A percentile compares a stretch with the other conserved stretches of the same genome.
phyloP scores from a whole-genome alignment of 225 moss, liverwort and hornwort species.

The Ulota crispa region DNA sequence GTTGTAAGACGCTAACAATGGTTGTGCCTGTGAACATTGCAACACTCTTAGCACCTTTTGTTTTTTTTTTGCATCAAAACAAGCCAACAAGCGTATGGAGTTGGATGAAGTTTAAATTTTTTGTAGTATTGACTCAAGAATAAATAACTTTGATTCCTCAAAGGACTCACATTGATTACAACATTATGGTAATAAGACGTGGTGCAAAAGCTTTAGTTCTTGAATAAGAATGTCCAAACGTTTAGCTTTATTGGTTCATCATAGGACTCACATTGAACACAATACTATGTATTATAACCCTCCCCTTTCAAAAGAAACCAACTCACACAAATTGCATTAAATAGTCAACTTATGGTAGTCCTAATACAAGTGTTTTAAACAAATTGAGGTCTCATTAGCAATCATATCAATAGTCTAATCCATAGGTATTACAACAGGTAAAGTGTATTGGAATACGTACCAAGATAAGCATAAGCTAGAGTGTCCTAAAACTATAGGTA shows the following conservation, averaged over 20 bases:
- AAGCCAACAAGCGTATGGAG: not conserved
- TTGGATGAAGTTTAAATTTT: not conserved
- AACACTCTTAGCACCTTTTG: slow-evolving; percentile 13
- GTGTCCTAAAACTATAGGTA: no score
- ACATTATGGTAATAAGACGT: no score
- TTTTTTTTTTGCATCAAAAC: not conserved
- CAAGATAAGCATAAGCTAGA: no score
- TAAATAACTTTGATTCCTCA: no score
- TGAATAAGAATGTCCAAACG: not conserved
- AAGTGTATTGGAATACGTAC: no score
- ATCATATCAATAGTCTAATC: no score
- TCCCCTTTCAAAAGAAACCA: not conserved
- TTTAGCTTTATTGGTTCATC: not conserved
- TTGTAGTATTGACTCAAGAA: no score
- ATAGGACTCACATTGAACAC: not conserved
- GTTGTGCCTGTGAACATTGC: slow-evolving; percentile 48
- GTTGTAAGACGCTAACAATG: slow-evolving; percentile 43
- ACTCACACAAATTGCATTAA: not conserved
- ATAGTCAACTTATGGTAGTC: not conserved
- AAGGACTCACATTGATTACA: no score
- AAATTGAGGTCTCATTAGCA: no score
- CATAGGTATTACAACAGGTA: no score
- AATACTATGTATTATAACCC: not conserved
- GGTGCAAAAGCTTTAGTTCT: not conserved
- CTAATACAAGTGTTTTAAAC: no score